These are phyloP conservation scores for Pythium rhizo-oryzae DNA, from an alignment of 352 stramenopile genomes.

Conservation along the genomic window DNA sequence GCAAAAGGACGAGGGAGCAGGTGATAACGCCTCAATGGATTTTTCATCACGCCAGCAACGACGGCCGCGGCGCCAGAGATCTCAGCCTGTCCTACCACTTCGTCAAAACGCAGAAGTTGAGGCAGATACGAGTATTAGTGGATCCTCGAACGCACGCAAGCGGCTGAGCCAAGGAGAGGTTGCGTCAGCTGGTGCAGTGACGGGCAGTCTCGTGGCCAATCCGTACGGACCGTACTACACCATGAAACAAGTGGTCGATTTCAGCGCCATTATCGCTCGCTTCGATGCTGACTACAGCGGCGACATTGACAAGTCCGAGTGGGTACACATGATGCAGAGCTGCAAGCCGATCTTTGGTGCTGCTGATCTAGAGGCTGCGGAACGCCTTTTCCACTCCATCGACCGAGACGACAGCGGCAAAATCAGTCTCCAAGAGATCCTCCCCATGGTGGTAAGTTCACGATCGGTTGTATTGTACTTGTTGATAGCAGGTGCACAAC, in stretches of 20 bases:
- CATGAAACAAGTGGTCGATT: conserved; percentile 58
- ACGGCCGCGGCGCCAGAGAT: background rate
- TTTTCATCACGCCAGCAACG: conserved; percentile 9
- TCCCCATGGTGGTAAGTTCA: conserved; percentile 48
- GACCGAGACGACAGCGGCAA: conserved; percentile 54
- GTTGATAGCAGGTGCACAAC: too few relatives aligned
- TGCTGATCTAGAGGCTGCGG: conserved; percentile 33
- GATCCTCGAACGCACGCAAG: background rate
- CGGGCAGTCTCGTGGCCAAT: conserved; percentile 22
- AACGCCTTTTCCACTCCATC: conserved; percentile 53
- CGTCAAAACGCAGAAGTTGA: background rate
- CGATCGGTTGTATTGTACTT: conserved; percentile 4
- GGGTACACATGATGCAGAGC: conserved; percentile 49
- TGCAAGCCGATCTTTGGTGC: conserved; percentile 27
- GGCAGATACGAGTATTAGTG: background rate
- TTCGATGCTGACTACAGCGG: conserved; percentile 63
- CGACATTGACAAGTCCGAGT: conserved; percentile 59
- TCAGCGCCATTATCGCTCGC: conserved; percentile 47
- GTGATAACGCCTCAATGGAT: too few relatives aligned
- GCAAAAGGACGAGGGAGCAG: too few relatives aligned
- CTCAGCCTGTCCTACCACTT: conserved; percentile 2
- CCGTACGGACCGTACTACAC: conserved; percentile 65
- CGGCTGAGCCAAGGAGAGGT: background rate
- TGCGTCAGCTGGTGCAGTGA: background rate
- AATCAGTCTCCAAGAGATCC: conserved; percentile 52